These are phyloP conservation scores for Scedosporium dehoogii DNA, from an alignment of 2,329 filamentous ascomycete species.

Conservation along the genomic window DNA sequence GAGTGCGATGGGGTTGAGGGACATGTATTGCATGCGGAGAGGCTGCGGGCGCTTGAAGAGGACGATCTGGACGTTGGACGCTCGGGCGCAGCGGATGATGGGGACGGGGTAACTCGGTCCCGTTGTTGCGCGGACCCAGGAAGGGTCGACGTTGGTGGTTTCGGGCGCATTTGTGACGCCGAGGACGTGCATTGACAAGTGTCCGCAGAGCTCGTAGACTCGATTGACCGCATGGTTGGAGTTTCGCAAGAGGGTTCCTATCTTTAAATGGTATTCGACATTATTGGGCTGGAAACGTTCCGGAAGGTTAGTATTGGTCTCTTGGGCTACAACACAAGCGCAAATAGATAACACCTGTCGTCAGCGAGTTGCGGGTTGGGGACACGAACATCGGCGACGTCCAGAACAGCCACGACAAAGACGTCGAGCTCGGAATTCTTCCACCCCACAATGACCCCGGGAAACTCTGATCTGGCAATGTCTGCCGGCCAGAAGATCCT, in stretches of 20 bases:
- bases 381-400: constrained; percentile 73
- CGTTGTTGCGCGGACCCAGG: constrained; percentile 55
- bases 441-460: constrained; percentile 91
- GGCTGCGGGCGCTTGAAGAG: constrained; percentile 82
- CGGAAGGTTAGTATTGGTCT: constrained; percentile 9
- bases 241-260: constrained; percentile 74
- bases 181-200: constrained; percentile 73
- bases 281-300: constrained; percentile 49
- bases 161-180: constrained; percentile 63
- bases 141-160: constrained; percentile 49
- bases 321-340: background rate
- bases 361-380: background rate
- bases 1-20: constrained; percentile 77
- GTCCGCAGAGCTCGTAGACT: constrained; percentile 77
- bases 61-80: constrained; percentile 73
- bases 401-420: constrained; percentile 79
- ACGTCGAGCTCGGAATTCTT: constrained; percentile 85
- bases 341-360: background rate
- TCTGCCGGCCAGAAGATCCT: constrained; percentile 98
- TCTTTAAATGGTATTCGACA: constrained; percentile 79
- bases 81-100: constrained; percentile 60
- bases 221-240: constrained; percentile 69
- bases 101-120: constrained; percentile 48
- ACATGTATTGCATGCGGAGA: constrained; percentile 91
- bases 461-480: constrained; percentile 57